These are phyloP conservation scores for Adansonia rubrostipa DNA, from an alignment of 441 rosid species.

Conservation along the genomic window DNA sequence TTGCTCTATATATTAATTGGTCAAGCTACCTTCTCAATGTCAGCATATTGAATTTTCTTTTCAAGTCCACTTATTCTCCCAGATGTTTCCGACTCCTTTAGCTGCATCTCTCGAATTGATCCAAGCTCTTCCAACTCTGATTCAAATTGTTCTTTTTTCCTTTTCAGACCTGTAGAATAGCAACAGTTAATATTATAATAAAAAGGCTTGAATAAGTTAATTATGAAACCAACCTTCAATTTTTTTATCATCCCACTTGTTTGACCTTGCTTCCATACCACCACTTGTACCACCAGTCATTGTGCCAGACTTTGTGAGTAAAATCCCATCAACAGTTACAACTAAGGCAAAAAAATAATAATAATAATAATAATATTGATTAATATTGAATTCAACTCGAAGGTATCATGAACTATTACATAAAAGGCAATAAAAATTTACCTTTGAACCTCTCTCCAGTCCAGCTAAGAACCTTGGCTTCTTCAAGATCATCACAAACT, in stretches of 20 bases:
- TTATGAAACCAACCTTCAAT: slow-evolving; percentile 71
- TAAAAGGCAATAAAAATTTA: slow-evolving; percentile 32
- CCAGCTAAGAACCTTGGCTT: slow-evolving; percentile 98
- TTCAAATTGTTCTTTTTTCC: slow-evolving; percentile 78
- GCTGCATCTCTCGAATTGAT: slow-evolving; percentile 94
- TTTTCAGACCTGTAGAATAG: slow-evolving; percentile 64
- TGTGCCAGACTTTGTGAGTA: slow-evolving; percentile 95
- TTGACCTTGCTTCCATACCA: slow-evolving; percentile 99
- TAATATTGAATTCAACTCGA: slow-evolving; percentile 30
- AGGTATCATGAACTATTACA: slow-evolving; percentile 27
- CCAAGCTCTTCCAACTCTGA: slow-evolving; percentile 86
- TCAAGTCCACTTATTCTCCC: slow-evolving; percentile 98
- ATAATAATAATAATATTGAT: slow-evolving; percentile 25
- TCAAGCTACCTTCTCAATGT: slow-evolving; percentile 82
- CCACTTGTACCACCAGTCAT: slow-evolving; percentile 99
- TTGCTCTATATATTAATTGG: background rate
- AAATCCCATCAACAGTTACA: slow-evolving; percentile 95
- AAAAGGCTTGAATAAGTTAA: slow-evolving; percentile 16
- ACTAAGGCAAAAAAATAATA: slow-evolving; percentile 46
- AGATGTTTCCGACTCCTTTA: slow-evolving; percentile 90
- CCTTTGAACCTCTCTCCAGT: slow-evolving; percentile 95
- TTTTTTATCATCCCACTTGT: slow-evolving; percentile 98
- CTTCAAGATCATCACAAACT: slow-evolving; percentile 95
- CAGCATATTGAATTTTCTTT: slow-evolving; percentile 96
- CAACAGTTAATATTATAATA: slow-evolving; percentile 33